Conservation (phyloP, 495 filamentous ascomycete genomes). For the Chlorociboria aeruginascens region DNA sequence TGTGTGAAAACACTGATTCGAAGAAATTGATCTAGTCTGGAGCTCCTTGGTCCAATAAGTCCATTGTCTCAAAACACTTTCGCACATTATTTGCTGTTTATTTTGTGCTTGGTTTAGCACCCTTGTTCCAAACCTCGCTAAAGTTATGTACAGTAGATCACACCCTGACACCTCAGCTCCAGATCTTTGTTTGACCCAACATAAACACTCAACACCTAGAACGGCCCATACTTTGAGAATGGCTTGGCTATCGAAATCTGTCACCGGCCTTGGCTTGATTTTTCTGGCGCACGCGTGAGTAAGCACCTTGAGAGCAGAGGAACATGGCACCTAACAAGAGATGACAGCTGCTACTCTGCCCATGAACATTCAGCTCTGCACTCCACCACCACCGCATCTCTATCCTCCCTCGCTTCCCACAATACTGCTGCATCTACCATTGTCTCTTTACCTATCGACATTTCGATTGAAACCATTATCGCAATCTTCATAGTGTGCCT, state of each 20-base stretch:
- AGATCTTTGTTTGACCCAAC: neutral
- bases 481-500: slow-evolving; percentile 56
- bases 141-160: neutral
- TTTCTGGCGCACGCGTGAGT: slow-evolving; percentile 66
- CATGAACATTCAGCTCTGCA: slow-evolving; percentile 68
- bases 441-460: slow-evolving; percentile 56
- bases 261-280: slow-evolving; percentile 52
- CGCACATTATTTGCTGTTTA: too few relatives aligned
- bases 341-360: slow-evolving; percentile 65
- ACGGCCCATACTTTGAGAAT: slow-evolving; percentile 26
- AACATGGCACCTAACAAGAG: neutral
- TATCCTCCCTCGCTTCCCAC: slow-evolving; percentile 30
- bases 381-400: slow-evolving; percentile 39
- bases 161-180: neutral
- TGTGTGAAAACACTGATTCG: too few relatives aligned
- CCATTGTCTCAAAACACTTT: too few relatives aligned
- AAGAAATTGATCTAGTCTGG: too few relatives aligned
- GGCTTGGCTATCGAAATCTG: slow-evolving; percentile 52
- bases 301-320: neutral
- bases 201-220: neutral
- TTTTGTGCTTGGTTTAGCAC: too few relatives aligned
- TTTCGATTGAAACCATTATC: slow-evolving; percentile 62
- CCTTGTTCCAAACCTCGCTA: neutral
- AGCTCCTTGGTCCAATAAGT: too few relatives aligned
- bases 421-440: slow-evolving; percentile 20